These are phyloP conservation scores for Penicillium aurantiogriseum DNA, from an alignment of 2,329 filamentous ascomycete species.

Conservation along the genomic window DNA sequence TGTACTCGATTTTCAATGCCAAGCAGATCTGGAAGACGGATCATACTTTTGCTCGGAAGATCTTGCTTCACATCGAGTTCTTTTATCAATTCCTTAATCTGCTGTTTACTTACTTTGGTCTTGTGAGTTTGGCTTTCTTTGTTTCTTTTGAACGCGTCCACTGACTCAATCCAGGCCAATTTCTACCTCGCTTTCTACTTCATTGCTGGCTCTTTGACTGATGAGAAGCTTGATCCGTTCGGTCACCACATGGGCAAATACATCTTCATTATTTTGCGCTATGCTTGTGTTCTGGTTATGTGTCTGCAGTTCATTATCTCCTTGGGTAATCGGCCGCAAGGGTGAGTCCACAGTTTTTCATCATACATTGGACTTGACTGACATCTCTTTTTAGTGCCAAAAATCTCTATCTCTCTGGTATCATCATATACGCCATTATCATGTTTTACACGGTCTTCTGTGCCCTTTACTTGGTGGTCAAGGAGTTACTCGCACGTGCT, in stretches of 20 bases:
- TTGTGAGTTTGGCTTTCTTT: slow-evolving; percentile 46
- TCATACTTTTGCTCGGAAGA: slow-evolving; percentile 83
- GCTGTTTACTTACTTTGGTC: slow-evolving; percentile 94
- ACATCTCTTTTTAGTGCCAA: slow-evolving; percentile 56
- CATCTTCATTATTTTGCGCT: slow-evolving; percentile 84
- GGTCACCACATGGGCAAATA: slow-evolving; percentile 79
- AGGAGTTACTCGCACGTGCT: slow-evolving; percentile 63
- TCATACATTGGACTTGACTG: slow-evolving; percentile 1
- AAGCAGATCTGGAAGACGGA: slow-evolving; percentile 90
- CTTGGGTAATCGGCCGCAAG: slow-evolving; percentile 93
- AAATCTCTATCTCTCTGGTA: slow-evolving; percentile 81
- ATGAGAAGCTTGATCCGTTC: slow-evolving; percentile 80
- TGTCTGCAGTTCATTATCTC: slow-evolving; percentile 94
- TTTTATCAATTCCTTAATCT: slow-evolving; percentile 91
- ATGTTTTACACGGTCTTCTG: slow-evolving; percentile 96
- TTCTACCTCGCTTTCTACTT: slow-evolving; percentile 99
- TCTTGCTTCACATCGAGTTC: slow-evolving; percentile 91
- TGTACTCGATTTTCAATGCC: slow-evolving; percentile 95
- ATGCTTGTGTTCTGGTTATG: slow-evolving; percentile 82
- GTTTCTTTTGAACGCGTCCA: not conserved
- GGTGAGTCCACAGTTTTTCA: slow-evolving; percentile 44
- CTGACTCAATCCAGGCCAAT: slow-evolving; percentile 62
- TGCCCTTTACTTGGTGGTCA: slow-evolving; percentile 80
- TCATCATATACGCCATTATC: slow-evolving; percentile 88
- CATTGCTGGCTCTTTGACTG: slow-evolving; percentile 83